Base-by-base conservation (phyloP, 768 basidiomycete species). In the Lactarius sp. region DNA sequence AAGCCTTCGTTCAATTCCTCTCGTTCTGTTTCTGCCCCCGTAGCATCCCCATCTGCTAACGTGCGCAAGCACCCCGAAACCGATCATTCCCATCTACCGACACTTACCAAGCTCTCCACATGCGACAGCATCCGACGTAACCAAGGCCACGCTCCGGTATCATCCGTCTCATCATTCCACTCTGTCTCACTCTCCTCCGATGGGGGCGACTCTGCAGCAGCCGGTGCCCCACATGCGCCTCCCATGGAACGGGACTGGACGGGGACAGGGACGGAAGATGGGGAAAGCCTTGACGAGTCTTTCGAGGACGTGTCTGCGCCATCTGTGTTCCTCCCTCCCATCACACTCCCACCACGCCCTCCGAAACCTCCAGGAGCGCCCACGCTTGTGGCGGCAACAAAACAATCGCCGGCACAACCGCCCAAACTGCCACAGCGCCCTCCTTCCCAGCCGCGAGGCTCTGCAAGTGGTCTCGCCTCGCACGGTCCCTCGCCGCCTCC, bases 111-210 rank as follows among this genome's bases (percentile, higher is more conserved):
- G 59, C 73, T 70, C 64, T 73, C 72, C 59, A 62, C 70, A 18
- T 73, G 70, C 66, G 71, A 73, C 31, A 77, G 75, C 56, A 72
- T 75, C 18, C 67, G 71, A 47, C 70, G 68, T 65, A 70, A 68
- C 50, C 64, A 73, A 20, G 75, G 77, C 50, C 87, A 90, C 70
- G 79, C 77, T 14, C 79, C 81, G 3, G 80, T 79, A 12, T 87
- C 87, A 0, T 90, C 88, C 52, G 79, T 88, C 42, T 89, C 88
- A 1, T 90, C 88, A 18, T 88, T 90, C 62, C 88, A 89, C 68
- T 89, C 88, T 1, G 86, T 90, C 20, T 90, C 88, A 1, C 80
- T 90, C 27, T 90, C 88, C 1, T 86, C 85, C 12, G 85, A 85
- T 60, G 70, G 75, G 75, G 73, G 69, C 56, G 70, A 66, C 52